Conservation (phyloP, 2,329 filamentous ascomycete species). For the Cytospora schulzeri region DNA sequence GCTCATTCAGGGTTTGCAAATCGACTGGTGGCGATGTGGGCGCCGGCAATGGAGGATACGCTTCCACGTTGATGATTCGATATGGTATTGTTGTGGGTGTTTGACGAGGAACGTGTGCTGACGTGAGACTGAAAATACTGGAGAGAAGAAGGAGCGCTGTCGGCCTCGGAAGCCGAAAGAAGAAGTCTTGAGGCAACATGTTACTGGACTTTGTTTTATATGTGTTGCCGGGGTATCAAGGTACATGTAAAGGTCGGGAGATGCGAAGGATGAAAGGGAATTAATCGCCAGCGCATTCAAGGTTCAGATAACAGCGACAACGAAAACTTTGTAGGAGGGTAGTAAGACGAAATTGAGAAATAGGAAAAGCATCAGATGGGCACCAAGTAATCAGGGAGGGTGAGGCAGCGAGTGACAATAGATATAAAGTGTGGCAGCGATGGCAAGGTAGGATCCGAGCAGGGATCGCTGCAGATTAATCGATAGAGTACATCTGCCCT, state of each 20-base stretch:
- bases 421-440: conserved; percentile 14
- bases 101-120: conserved; percentile 33
- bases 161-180: conserved; percentile 35
- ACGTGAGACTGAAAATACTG: conserved; percentile 32
- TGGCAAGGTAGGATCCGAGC: conserved; percentile 15
- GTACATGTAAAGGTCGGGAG: conserved; percentile 4
- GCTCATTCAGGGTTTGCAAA: conserved; percentile 38
- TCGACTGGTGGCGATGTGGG: conserved; percentile 45
- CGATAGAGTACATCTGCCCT: not conserved
- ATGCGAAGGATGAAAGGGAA: not conserved
- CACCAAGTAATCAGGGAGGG: conserved; percentile 17
- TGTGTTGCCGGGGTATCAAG: conserved; percentile 16
- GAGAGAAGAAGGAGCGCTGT: conserved; percentile 37
- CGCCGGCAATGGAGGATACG: conserved; percentile 37
- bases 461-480: conserved; percentile 14
- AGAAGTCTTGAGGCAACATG: conserved; percentile 31
- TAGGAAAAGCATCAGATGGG: not conserved
- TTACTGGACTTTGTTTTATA: conserved; percentile 3
- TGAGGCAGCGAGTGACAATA: conserved; percentile 18
- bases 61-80: conserved; percentile 36
- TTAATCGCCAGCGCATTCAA: not conserved
- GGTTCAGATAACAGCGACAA: not conserved
- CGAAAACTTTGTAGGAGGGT: not conserved
- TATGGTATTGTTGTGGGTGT: conserved; percentile 35
- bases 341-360: not conserved